Percentiles rank a stretch among this genome's conserved stretches.
Evolutionary conservation across 148 eudicot species (phyloP).

Genomic region (Salicornia ramosissima): DNA sequence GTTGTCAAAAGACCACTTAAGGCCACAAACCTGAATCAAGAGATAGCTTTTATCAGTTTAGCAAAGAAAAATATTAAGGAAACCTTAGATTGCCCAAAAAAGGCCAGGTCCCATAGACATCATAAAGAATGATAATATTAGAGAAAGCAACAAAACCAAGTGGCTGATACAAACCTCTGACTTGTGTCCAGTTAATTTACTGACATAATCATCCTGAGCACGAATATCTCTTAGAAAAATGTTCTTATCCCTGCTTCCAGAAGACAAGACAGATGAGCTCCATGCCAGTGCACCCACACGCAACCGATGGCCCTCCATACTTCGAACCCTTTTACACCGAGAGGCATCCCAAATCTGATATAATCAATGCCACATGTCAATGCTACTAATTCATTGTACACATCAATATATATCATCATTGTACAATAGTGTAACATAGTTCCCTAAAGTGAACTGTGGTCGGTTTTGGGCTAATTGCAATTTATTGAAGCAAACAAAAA

Average conservation of each 20-base stretch:
- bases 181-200: conserved; percentile 76
- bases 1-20: conserved; percentile 89
- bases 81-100: not conserved
- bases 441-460: no score
- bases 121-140: not conserved
- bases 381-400: not conserved
- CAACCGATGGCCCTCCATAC: conserved; percentile 81
- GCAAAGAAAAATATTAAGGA: conserved; percentile 3
- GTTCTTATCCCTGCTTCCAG: conserved; percentile 84
- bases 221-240: conserved; percentile 83
- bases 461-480: no score
- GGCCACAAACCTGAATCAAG: conserved; percentile 73
- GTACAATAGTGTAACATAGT: not conserved
- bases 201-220: conserved; percentile 66
- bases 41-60: conserved; percentile 5
- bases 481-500: no score
- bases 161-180: conserved; percentile 60
- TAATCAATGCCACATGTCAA: conserved; percentile 5
- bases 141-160: not conserved
- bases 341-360: conserved; percentile 89
- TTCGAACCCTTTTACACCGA: conserved; percentile 65
- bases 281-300: conserved; percentile 88
- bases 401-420: not conserved
- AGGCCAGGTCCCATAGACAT: not conserved
- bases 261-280: conserved; percentile 75